phyloP scores from a whole-genome alignment of 1,284 basidiomycete genomes.

The Rhodotorula sp. region DNA sequence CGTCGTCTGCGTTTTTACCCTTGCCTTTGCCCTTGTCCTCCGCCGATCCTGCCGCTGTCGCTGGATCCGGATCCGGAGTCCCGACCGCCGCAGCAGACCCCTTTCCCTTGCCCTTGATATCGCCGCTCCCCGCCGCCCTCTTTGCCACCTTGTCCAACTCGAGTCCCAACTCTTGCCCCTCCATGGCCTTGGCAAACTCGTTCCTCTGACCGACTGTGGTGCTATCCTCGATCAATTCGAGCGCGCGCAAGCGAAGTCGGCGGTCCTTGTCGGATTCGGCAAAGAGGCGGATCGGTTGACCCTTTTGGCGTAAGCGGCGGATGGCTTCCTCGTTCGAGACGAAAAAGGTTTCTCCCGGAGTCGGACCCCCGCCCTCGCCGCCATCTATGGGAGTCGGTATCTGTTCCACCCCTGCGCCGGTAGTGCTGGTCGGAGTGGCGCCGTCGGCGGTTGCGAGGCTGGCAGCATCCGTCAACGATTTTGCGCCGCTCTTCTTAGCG shows the following conservation, averaged over 20 bases:
- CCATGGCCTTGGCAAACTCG: constrained; percentile 89
- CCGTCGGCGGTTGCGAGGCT: too few relatives aligned
- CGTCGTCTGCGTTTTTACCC: neutral
- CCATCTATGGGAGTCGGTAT: too few relatives aligned
- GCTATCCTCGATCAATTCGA: constrained; percentile 83
- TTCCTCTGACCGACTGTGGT: constrained; percentile 62
- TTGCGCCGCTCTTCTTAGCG: neutral
- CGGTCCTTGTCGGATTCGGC: constrained; percentile 93
- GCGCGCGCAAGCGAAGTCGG: constrained; percentile 78
- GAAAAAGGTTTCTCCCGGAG: constrained; percentile 60
- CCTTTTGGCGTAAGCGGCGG: constrained; percentile 80
- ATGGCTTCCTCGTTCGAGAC: constrained; percentile 91
- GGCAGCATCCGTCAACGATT: neutral
- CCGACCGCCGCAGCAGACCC: constrained; percentile 44
- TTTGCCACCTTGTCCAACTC: constrained; percentile 64
- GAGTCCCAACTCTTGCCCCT: constrained; percentile 67
- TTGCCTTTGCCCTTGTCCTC: constrained; percentile 12
- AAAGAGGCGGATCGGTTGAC: constrained; percentile 91
- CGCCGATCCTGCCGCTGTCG: constrained; percentile 31
- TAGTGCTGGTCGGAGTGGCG: too few relatives aligned
- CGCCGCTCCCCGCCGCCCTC: constrained; percentile 24
- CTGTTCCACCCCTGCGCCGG: too few relatives aligned
- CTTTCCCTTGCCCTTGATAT: constrained; percentile 21
- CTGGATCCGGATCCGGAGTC: constrained; percentile 45
- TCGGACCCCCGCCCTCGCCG: too few relatives aligned